These are phyloP conservation scores for Xylariaceae sp. DNA, from an alignment of 2,329 filamentous ascomycete species.

Conservation along the genomic window DNA sequence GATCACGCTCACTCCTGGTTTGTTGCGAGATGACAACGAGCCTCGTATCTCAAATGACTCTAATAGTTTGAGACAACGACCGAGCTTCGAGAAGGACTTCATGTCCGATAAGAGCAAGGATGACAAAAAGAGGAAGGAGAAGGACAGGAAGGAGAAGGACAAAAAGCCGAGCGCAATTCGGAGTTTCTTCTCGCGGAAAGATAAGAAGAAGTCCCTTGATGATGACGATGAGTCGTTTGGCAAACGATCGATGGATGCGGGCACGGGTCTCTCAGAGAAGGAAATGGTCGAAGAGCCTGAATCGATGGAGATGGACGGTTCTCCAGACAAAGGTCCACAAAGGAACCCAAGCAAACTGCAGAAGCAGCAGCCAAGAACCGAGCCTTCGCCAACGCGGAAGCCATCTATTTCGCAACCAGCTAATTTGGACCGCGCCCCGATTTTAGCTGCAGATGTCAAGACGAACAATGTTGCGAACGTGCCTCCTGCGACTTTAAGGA, in stretches of 20 bases:
- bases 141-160: conserved; percentile 44
- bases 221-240: conserved; percentile 59
- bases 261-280: conserved; percentile 30
- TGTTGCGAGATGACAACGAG: conserved; percentile 75
- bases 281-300: conserved; percentile 40
- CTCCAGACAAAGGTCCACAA: conserved; percentile 47
- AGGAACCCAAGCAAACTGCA: conserved; percentile 65
- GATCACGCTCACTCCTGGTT: conserved; percentile 90
- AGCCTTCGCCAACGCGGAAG: conserved; percentile 44
- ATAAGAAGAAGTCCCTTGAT: conserved; percentile 52
- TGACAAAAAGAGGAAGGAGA: conserved; percentile 63
- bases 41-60: conserved; percentile 38
- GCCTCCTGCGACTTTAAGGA: conserved; percentile 51
- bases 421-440: conserved; percentile 33
- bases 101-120: conserved; percentile 53
- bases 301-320: conserved; percentile 40
- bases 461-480: conserved; percentile 52
- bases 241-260: conserved; percentile 58
- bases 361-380: conserved; percentile 55
- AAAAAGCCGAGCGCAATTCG: conserved; percentile 45
- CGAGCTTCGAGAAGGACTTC: conserved; percentile 51
- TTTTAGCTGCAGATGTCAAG: conserved; percentile 24
- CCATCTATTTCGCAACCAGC: conserved; percentile 24
- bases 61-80: conserved; percentile 46
- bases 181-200: conserved; percentile 59